Percentiles rank a stretch among this genome's conserved stretches.
phyloP scores from a whole-genome alignment of 1,284 basidiomycete species.

The Ceratobasidium sp. region DNA sequence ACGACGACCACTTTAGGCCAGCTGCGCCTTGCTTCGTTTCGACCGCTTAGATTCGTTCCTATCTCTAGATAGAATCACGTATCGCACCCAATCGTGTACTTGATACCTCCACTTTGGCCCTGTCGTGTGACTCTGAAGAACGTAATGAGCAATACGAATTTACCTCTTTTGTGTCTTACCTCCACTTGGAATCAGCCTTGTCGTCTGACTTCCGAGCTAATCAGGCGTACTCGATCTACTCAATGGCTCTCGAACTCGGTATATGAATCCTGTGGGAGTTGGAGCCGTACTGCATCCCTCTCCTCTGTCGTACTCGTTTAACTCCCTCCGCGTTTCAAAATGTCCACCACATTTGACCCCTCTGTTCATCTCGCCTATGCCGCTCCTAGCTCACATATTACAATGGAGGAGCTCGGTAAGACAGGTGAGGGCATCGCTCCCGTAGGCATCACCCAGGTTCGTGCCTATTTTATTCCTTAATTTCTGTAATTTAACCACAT shows the following conservation, averaged over 20 bases:
- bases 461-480: background rate
- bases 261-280: background rate
- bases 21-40: slow-evolving; percentile 20
- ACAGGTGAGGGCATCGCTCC: slow-evolving; percentile 47
- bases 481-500: background rate
- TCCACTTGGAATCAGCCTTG: background rate
- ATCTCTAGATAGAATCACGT: background rate
- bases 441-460: slow-evolving; percentile 45
- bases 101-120: background rate
- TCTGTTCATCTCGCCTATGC: slow-evolving; percentile 50
- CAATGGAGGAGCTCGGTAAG: slow-evolving; percentile 51
- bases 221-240: background rate
- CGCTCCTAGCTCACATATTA: slow-evolving; percentile 45
- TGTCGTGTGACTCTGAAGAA: slow-evolving; percentile 23
- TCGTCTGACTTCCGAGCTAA: background rate
- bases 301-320: background rate
- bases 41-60: slow-evolving; percentile 16
- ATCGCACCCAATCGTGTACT: slow-evolving; percentile 17
- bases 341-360: slow-evolving; percentile 50
- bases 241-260: background rate
- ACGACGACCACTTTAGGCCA: background rate
- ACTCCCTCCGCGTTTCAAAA: background rate
- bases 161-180: slow-evolving; percentile 7
- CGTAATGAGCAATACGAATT: slow-evolving; percentile 8
- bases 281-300: background rate